A percentile compares a stretch with the other conserved stretches of the same genome.
These are phyloP conservation scores for Gracilaria gracilis DNA, from an alignment of 23 red algal species.

Conservation along the genomic window DNA sequence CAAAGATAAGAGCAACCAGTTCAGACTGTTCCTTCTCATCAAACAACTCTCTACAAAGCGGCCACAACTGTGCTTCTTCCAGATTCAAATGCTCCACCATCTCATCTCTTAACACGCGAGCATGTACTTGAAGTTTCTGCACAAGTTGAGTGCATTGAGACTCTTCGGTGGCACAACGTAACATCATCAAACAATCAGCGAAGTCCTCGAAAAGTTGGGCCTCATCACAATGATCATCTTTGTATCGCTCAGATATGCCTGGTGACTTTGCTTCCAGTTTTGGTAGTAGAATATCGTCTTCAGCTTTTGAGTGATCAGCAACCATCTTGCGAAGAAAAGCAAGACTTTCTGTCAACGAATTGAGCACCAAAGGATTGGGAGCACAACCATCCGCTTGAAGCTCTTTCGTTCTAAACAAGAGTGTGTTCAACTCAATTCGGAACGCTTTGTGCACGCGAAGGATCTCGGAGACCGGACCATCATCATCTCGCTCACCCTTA, in stretches of 20 bases:
- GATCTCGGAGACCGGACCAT: conserved; percentile 90
- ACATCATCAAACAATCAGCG: conserved; percentile 45
- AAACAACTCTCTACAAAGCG: conserved; percentile 74
- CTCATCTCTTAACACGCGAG: conserved; percentile 85
- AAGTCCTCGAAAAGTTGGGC: conserved; percentile 78
- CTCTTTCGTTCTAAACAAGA: conserved; percentile 60
- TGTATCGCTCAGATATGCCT: conserved; percentile 86
- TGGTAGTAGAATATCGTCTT: conserved; percentile 92
- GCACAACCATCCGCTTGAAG: conserved; percentile 59
- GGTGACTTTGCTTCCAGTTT: conserved; percentile 79
- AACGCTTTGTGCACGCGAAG: conserved; percentile 98
- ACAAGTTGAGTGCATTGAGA: conserved; percentile 64
- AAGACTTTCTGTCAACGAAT: conserved; percentile 73
- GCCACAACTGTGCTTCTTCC: conserved; percentile 96
- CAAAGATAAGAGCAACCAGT: conserved; percentile 94
- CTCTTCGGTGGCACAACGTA: conserved; percentile 81
- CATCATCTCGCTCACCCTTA: conserved; percentile 39
- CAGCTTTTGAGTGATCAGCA: conserved; percentile 90
- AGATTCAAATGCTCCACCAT: conserved; percentile 85
- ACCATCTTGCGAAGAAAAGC: conserved; percentile 95
- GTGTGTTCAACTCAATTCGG: conserved; percentile 85
- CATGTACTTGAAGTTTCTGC: conserved; percentile 60
- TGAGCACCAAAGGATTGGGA: conserved; percentile 82
- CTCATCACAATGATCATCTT: conserved; percentile 90
- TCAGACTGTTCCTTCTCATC: conserved; percentile 86